A percentile compares a stretch with the other conserved stretches of the same genome.
Evolutionary conservation across 148 eudicot genomes (phyloP).

Genomic region (Salicornia ramosissima): DNA sequence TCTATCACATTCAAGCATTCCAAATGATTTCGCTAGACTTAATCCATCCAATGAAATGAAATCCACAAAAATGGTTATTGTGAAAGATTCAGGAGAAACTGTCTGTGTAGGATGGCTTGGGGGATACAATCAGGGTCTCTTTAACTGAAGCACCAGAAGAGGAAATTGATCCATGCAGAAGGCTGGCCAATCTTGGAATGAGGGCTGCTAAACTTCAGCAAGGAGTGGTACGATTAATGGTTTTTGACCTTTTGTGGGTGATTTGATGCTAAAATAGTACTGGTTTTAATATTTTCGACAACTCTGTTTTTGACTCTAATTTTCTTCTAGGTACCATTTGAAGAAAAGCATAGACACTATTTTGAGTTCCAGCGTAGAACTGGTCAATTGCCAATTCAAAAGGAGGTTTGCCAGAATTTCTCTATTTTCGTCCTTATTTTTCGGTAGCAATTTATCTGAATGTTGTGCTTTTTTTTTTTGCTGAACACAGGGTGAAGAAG

Average conservation of each 20-base stretch:
- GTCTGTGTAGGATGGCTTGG: slow-evolving; percentile 75
- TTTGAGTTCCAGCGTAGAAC: slow-evolving; percentile 93
- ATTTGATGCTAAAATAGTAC: slow-evolving; percentile 3
- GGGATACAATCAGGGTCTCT: slow-evolving; percentile 94
- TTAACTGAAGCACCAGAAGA: slow-evolving; percentile 93
- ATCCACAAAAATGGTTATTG: background rate
- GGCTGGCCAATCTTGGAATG: slow-evolving; percentile 87
- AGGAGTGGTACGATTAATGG: slow-evolving; percentile 73
- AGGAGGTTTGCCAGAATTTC: slow-evolving; percentile 48
- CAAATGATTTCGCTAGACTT: background rate
- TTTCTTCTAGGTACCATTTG: slow-evolving; percentile 70
- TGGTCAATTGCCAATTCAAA: slow-evolving; percentile 85
- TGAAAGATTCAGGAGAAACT: slow-evolving; percentile 11
- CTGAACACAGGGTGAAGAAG: slow-evolving; percentile 77
- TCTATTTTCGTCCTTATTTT: background rate
- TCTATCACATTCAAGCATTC: background rate
- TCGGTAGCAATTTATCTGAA: slow-evolving; percentile 6
- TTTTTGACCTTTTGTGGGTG: background rate
- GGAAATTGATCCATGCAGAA: slow-evolving; percentile 96
- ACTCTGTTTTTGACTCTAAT: background rate
- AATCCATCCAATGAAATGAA: background rate
- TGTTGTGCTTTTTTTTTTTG: slow-evolving; percentile 1
- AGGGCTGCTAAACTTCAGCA: slow-evolving; percentile 75
- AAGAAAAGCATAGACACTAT: slow-evolving; percentile 87
- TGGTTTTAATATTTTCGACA: background rate